These are phyloP conservation scores for Lipomyces kockii DNA, from an alignment of 805 yeast species.

Conservation along the genomic window DNA sequence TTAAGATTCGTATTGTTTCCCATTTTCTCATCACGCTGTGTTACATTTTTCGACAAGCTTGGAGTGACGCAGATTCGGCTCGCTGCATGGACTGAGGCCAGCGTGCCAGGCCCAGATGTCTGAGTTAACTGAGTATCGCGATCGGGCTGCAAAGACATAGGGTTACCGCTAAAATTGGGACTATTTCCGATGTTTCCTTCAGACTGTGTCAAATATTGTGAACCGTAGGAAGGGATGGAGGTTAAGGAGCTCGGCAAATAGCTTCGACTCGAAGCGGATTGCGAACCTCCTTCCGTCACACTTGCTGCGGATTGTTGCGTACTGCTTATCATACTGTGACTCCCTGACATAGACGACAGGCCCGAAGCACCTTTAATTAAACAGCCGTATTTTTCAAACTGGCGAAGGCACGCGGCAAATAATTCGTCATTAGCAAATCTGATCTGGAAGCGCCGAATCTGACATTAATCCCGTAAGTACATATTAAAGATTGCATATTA, in stretches of 20 bases:
- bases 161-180: not conserved
- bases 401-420: constrained; percentile 11
- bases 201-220: not conserved
- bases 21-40: not conserved
- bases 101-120: not conserved
- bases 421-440: constrained; percentile 21
- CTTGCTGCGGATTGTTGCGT: constrained; percentile 1
- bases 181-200: not conserved
- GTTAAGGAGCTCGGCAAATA: not conserved
- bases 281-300: not conserved
- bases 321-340: not conserved
- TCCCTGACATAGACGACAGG: not conserved
- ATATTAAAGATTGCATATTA: not conserved
- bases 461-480: not conserved
- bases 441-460: constrained; percentile 31
- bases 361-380: constrained; percentile 19
- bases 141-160: not conserved
- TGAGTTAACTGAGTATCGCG: not conserved
- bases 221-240: not conserved
- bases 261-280: constrained; percentile 1
- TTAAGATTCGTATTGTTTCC: not conserved
- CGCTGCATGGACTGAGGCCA: not conserved
- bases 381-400: constrained; percentile 21
- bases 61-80: not conserved
- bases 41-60: not conserved